A percentile compares a stretch with the other conserved stretches of the same genome.
phyloP scores from a whole-genome alignment of 352 stramenopile genomes.

The Phytophthora pisi region DNA sequence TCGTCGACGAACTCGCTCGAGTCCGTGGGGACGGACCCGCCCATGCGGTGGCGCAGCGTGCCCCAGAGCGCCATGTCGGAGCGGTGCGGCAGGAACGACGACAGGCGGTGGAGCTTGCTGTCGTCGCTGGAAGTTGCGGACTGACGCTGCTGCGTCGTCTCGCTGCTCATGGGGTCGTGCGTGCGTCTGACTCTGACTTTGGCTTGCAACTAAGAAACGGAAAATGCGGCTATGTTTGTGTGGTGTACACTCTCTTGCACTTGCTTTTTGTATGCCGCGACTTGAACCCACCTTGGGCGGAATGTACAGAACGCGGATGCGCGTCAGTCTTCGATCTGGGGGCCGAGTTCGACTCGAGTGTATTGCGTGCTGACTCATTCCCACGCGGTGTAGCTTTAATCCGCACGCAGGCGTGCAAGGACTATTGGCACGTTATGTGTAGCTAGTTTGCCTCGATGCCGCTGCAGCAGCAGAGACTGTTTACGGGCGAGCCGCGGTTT shows the following conservation, averaged over 20 bases:
- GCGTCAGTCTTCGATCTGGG: slow-evolving; percentile 8
- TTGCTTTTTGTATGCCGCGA: slow-evolving; percentile 1
- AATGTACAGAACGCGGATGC: background rate
- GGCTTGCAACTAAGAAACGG: slow-evolving; percentile 8
- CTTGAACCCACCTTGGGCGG: slow-evolving; percentile 8
- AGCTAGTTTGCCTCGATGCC: too few relatives aligned
- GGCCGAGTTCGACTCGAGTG: background rate
- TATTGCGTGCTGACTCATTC: background rate
- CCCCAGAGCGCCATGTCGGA: slow-evolving; percentile 80
- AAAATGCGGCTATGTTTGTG: slow-evolving; percentile 15
- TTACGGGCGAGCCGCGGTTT: background rate
- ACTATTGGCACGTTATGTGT: too few relatives aligned
- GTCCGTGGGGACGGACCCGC: slow-evolving; percentile 60
- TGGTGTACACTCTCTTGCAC: background rate
- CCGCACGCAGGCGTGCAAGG: background rate
- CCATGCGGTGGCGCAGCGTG: slow-evolving; percentile 78
- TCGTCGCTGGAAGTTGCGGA: slow-evolving; percentile 23
- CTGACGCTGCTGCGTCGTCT: slow-evolving; percentile 13
- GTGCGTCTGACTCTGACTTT: slow-evolving; percentile 22
- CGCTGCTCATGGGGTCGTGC: slow-evolving; percentile 15
- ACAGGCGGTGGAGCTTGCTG: slow-evolving; percentile 9
- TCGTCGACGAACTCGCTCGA: slow-evolving; percentile 79
- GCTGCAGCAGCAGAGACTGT: background rate
- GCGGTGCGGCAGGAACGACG: slow-evolving; percentile 22
- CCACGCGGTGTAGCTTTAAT: background rate